Base-by-base conservation (phyloP, 306 rosid genomes). In the Citrullus mucosospermus region DNA sequence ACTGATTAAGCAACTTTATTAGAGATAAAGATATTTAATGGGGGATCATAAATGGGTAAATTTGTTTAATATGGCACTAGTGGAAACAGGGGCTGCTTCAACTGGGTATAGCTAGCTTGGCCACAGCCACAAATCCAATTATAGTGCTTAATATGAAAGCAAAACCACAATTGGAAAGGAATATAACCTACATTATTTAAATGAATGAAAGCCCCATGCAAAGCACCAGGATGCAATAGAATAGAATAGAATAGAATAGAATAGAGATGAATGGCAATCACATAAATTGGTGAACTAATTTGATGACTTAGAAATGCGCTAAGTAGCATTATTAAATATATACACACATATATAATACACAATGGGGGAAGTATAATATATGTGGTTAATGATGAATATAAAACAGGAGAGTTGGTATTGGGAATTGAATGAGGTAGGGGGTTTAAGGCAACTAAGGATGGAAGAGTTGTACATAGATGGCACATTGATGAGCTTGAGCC, bases 401-500 rank as follows among this genome's bases (percentile, higher is more conserved):
- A 34, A 65, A 65, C 22, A 65, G 12, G 41, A 65, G 48, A 65
- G 13, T 65, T 34, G 70, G 43, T 62, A 9, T 4, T 16, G 65
- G 11, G 59, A 2, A 13, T 32, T 32, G 36, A 32, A 32, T 32
- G 36, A 32, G 36, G 36, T 32, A 25, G 28, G 13, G 53, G 22
- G 25, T 54, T 54, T 56, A 15, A 53, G 20, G 0, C 16, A 53
- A 53, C 6, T 34, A 16, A 63, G 28, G 5, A 92, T 93, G 92
- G 87, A 78, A 46, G 78, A 80, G 38, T 51, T 78, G 71, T 91
- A 83, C 78, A 44, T 91, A 58, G 97, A 93, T 44, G 36, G 88
- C 80, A 81, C 90, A 13, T 83, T 93, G 83, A 70, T 89, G 53
- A 88, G 93, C 53, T 12, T 89, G 48, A 91, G 97, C 69, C 54